Evolutionary conservation across 23 red algal genomes (phyloP).

Genomic region (Chondrus crispus): DNA sequence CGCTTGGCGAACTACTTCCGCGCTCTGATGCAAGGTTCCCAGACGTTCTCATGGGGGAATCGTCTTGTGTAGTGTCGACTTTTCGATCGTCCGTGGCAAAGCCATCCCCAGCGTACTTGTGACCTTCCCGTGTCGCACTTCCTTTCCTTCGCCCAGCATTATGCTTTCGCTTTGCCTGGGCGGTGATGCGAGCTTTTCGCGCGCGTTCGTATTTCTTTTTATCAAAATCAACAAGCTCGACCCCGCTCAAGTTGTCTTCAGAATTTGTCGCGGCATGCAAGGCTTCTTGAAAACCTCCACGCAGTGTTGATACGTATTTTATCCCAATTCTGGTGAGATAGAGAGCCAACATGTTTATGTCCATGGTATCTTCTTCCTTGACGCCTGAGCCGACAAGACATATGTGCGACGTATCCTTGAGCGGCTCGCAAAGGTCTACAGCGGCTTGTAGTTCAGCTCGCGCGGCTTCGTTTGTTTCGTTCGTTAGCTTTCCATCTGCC

Average conservation of each 20-base stretch:
- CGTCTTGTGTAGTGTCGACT: too few species aligned
- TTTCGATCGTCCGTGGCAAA: background rate
- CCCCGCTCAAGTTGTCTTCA: slow-evolving; percentile 24
- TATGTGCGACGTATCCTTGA: slow-evolving; percentile 61
- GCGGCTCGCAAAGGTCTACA: slow-evolving; percentile 61
- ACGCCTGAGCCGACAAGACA: slow-evolving; percentile 92
- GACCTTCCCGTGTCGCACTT: too few species aligned
- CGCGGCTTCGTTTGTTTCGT: slow-evolving; percentile 36
- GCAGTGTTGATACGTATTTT: slow-evolving; percentile 80
- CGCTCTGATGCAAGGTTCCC: background rate
- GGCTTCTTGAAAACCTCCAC: slow-evolving; percentile 75
- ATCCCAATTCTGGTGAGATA: slow-evolving; percentile 73
- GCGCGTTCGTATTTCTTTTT: slow-evolving; percentile 23
- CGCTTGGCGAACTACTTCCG: background rate
- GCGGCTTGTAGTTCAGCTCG: slow-evolving; percentile 50
- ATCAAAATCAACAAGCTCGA: slow-evolving; percentile 70
- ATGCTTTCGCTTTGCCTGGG: background rate
- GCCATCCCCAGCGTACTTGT: too few species aligned
- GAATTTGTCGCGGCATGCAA: slow-evolving; percentile 26
- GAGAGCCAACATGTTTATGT: slow-evolving; percentile 75
- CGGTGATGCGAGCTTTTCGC: slow-evolving; percentile 19
- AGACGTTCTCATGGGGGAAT: background rate
- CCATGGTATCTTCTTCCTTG: slow-evolving; percentile 71
- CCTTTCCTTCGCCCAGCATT: background rate
- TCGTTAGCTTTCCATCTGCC: slow-evolving; percentile 34